Conservation (phyloP, 345 rosid species). For the Eucalyptus sp. region DNA sequence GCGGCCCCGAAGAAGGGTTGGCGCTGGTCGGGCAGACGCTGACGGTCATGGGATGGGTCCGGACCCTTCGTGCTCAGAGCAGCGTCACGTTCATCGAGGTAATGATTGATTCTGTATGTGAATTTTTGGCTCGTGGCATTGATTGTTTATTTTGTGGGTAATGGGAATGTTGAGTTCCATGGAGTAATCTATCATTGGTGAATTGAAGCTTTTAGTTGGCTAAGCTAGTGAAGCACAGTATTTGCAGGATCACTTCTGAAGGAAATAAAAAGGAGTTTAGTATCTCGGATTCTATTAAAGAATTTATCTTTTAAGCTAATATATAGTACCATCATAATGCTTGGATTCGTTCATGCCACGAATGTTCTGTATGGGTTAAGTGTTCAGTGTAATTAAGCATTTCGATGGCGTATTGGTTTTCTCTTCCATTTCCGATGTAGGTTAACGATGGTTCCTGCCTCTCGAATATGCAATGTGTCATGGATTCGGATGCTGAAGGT, state of each 20-base stretch:
- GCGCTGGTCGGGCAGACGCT: slow-evolving; percentile 50
- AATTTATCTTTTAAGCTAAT: not conserved
- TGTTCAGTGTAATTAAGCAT: not conserved
- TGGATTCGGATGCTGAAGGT: slow-evolving; percentile 74
- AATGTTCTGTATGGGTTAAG: not conserved
- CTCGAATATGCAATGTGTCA: slow-evolving; percentile 92
- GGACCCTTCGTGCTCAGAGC: slow-evolving; percentile 84
- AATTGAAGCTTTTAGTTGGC: not conserved
- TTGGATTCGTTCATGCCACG: not conserved
- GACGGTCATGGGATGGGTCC: slow-evolving; percentile 80
- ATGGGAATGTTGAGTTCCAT: not conserved
- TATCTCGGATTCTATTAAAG: not conserved
- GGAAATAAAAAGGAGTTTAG: not conserved
- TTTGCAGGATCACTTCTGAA: not conserved
- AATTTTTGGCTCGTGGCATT: not conserved
- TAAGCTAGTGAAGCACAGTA: not conserved
- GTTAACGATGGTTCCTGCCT: slow-evolving; percentile 93
- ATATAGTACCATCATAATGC: not conserved
- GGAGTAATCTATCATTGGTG: not conserved
- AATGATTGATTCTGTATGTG: not conserved
- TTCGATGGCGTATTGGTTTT: not conserved
- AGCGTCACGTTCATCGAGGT: slow-evolving; percentile 85
- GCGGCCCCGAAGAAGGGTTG: slow-evolving; percentile 58
- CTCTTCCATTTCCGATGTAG: slow-evolving; percentile 9
- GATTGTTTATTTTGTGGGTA: not conserved